Evolutionary conservation across 768 basidiomycete species (phyloP).

Genomic region (Termitomyces sp.): DNA sequence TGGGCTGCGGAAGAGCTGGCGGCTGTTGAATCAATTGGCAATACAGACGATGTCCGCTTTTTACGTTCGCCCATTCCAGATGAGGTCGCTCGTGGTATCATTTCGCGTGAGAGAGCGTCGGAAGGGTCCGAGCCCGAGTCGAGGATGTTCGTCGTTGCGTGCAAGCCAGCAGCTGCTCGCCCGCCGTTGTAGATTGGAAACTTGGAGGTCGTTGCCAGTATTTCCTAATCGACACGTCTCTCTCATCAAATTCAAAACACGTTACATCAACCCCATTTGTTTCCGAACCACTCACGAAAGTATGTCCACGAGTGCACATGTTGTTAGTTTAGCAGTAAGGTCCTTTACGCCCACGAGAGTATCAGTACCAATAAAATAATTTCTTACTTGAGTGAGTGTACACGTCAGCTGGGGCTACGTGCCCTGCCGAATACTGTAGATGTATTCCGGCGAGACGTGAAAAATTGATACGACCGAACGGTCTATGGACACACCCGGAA

Average conservation of each 20-base stretch:
- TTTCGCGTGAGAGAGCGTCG: background rate
- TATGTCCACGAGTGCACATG: too few relatives aligned
- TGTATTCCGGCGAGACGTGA: too few relatives aligned
- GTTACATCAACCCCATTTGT: conserved; percentile 10
- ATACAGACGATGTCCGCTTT: conserved; percentile 35
- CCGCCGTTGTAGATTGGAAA: background rate
- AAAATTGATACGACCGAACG: background rate
- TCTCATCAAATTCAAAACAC: conserved; percentile 15
- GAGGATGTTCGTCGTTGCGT: background rate
- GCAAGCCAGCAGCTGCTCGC: background rate
- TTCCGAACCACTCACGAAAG: background rate
- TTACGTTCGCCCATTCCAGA: conserved; percentile 44
- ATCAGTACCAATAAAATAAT: background rate
- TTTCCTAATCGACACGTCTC: conserved; percentile 18
- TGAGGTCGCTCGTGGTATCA: conserved; percentile 27
- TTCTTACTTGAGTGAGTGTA: background rate
- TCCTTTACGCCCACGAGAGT: too few relatives aligned
- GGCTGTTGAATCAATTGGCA: conserved; percentile 33
- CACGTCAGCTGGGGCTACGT: too few relatives aligned
- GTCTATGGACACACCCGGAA: conserved; percentile 5
- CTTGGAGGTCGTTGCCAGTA: background rate
- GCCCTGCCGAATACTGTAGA: too few relatives aligned
- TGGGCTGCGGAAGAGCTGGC: conserved; percentile 37
- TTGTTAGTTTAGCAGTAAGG: too few relatives aligned
- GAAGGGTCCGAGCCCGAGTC: conserved; percentile 3